These are phyloP conservation scores for Agaricus bisporus DNA, from an alignment of 768 basidiomycete species.

Conservation along the genomic window DNA sequence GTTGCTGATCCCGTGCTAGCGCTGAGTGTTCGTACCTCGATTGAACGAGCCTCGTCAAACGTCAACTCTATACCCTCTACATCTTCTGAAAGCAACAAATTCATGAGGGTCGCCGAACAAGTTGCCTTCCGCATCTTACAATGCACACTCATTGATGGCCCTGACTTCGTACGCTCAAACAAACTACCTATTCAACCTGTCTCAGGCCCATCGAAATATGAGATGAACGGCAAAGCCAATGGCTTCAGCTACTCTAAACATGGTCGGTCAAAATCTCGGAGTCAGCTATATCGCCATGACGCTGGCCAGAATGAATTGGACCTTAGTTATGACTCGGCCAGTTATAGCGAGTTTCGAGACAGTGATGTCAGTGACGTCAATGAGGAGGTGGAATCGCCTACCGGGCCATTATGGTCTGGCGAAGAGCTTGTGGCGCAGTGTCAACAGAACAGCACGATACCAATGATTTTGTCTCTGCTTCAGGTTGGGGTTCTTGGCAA, in stretches of 20 bases:
- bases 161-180: constrained; percentile 14
- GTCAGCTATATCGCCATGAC: constrained; percentile 59
- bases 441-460: constrained; percentile 84
- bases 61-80: constrained; percentile 24
- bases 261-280: constrained; percentile 64
- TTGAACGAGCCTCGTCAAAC: constrained; percentile 42
- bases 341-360: constrained; percentile 23
- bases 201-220: constrained; percentile 1
- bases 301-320: constrained; percentile 62
- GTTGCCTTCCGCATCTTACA: constrained; percentile 80
- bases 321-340: constrained; percentile 25
- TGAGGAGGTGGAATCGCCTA: background rate
- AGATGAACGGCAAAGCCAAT: constrained; percentile 3
- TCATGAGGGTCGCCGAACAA: constrained; percentile 64
- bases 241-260: constrained; percentile 29
- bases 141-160: constrained; percentile 64
- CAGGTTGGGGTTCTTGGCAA: constrained; percentile 41
- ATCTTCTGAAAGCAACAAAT: constrained; percentile 32
- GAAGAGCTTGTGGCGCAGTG: constrained; percentile 80
- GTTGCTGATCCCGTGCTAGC: constrained; percentile 79
- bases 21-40: constrained; percentile 59
- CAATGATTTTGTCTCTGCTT: constrained; percentile 62
- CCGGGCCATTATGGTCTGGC: constrained; percentile 54
- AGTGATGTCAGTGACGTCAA: constrained; percentile 23
- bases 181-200: constrained; percentile 13